Evolutionary conservation across 345 rosid species (phyloP), one percentile per base, ranked within the genome.

Genomic region (Syzygium aromaticum): DNA sequence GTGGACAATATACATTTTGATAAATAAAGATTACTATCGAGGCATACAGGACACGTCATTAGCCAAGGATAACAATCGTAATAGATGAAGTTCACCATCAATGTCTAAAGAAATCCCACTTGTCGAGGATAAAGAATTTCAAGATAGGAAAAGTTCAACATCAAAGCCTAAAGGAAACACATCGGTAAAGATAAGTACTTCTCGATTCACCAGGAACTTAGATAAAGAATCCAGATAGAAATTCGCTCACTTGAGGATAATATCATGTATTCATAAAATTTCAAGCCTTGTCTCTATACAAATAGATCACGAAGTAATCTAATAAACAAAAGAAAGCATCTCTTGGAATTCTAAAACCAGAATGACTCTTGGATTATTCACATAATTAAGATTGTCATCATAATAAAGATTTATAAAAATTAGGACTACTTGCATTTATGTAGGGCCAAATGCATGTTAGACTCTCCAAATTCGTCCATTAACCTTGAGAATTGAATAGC

Each of bases 61-160:
- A 43, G 46, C 7, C 46, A 43, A 43, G 46, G 46, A 43, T 43
- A 43, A 43, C 46, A 43, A 43, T 6, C 7, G 46, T 5, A 43
- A 43, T 43, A 6, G 46, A 43, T 43, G 46, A 43, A 43, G 7
- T 43, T 43, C 46, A 43, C 46, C 46, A 43, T 43, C 46, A 43
- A 43, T 5, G 7, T 43, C 46, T 43, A 43, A 25, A 57, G 2
- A 57, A 56, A 56, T 5, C 46, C 7, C 23, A 56, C 25, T 12
- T 0, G 0, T 23, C 61, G 4, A 56, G n/a, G n/a, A 23, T 23
- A 56, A 1, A 23, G 2, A 12, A 56, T 56, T 56, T 56, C 2
- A 23, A 56, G n/a, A 56, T 23, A 23, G 61, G 2, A 56, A 56
- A 56, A 23, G n/a, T 27, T 56, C 25, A 22, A 4, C n/a, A 56